A percentile compares a stretch with the other conserved stretches of the same genome.
Conservation (phyloP, 345 rosid genomes). For the Lagerstroemia speciosa region DNA sequence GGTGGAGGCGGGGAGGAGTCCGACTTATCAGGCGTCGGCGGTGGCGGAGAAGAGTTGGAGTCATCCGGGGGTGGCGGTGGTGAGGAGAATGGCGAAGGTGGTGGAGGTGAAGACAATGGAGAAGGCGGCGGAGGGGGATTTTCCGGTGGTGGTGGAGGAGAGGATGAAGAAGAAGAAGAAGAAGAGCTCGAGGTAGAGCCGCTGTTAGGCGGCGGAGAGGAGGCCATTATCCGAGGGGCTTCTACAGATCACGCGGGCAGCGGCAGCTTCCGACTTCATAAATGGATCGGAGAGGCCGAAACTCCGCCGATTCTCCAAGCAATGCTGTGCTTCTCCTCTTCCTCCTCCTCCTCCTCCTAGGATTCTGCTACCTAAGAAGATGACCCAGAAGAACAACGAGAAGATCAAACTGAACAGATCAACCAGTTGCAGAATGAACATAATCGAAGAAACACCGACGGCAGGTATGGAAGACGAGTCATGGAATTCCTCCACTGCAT, state of each 20-base stretch:
- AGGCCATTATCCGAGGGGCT: neutral
- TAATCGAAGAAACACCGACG: neutral
- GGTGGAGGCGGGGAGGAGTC: constrained; percentile 15
- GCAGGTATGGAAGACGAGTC: neutral
- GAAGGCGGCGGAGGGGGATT: constrained; percentile 15
- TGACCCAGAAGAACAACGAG: neutral
- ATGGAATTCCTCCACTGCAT: neutral
- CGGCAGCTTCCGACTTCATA: too few relatives aligned
- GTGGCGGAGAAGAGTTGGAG: constrained; percentile 13
- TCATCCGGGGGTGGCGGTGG: constrained; percentile 9
- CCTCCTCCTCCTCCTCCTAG: neutral
- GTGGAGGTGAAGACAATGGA: constrained; percentile 7
- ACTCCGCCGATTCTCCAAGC: neutral
- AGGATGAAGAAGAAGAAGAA: constrained; percentile 5
- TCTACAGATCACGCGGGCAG: neutral
- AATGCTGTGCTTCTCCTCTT: neutral
- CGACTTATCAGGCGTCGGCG: neutral
- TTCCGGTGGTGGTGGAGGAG: constrained; percentile 31
- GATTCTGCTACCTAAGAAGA: neutral
- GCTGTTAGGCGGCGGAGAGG: neutral
- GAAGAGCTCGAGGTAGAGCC: neutral
- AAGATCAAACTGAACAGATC: neutral
- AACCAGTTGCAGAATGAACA: neutral
- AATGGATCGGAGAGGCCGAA: neutral
- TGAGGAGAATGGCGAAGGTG: constrained; percentile 5